Evolutionary conservation across 345 rosid species (phyloP).

Genomic region (Raphanus sativus): DNA sequence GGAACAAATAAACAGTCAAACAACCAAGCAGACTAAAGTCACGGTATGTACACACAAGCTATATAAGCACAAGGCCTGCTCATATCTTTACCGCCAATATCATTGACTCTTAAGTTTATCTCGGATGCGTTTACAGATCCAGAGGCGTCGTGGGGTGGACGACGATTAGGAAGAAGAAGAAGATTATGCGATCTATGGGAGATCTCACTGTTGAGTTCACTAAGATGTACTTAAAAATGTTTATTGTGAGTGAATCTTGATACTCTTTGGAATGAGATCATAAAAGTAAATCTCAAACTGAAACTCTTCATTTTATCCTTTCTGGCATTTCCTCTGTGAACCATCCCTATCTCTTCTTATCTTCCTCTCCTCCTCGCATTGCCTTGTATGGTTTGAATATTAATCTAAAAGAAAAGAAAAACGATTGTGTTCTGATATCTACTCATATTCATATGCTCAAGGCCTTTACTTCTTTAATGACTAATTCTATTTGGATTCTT

Average conservation of each 20-base stretch:
- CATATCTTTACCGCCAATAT: neutral
- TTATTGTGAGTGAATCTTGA: conserved; percentile 17
- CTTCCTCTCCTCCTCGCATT: neutral
- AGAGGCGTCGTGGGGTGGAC: conserved; percentile 89
- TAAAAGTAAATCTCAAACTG: conserved; percentile 16
- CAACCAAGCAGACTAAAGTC: conserved; percentile 87
- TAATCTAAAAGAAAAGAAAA: neutral
- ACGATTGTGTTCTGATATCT: neutral
- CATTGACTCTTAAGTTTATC: neutral
- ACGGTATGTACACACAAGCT: conserved; percentile 49
- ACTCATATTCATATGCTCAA: neutral
- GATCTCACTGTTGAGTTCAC: conserved; percentile 19
- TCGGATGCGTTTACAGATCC: conserved; percentile 56
- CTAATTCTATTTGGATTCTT: neutral
- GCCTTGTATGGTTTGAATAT: neutral
- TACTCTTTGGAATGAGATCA: conserved; percentile 6
- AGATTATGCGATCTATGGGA: conserved; percentile 10
- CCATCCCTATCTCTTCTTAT: neutral
- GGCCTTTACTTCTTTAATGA: neutral
- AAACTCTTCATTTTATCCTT: neutral
- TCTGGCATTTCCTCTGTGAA: neutral
- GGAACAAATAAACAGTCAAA: conserved; percentile 93
- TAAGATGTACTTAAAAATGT: conserved; percentile 23
- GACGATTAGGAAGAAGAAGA: conserved; percentile 56
- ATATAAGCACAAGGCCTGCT: neutral